phyloP scores from a whole-genome alignment of 192 early-diverging fungal species.

The Umbelopsis isabellina region DNA sequence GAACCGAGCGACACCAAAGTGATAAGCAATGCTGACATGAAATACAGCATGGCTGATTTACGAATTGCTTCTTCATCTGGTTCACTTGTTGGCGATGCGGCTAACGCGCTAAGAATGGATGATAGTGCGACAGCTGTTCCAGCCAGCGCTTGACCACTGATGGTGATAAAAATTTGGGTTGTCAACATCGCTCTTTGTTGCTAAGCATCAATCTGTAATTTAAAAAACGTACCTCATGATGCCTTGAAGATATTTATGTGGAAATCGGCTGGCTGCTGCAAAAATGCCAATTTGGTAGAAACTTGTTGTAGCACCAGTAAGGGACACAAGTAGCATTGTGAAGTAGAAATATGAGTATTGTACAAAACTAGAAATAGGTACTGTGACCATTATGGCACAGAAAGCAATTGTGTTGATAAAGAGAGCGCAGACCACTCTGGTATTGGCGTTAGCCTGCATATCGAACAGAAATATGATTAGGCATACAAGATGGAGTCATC shows the following conservation, averaged over 20 bases:
- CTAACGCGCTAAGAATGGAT: slow-evolving; percentile 63
- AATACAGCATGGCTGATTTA: slow-evolving; percentile 54
- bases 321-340: slow-evolving; percentile 55
- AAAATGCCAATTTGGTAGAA: slow-evolving; percentile 70
- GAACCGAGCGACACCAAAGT: slow-evolving; percentile 45
- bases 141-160: slow-evolving; percentile 62
- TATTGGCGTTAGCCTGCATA: slow-evolving; percentile 30
- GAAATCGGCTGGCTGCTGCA: slow-evolving; percentile 71
- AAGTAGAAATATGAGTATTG: slow-evolving; percentile 68
- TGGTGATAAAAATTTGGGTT: neutral
- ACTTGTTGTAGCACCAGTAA: slow-evolving; percentile 63
- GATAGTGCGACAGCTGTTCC: slow-evolving; percentile 68
- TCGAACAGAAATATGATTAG: no score
- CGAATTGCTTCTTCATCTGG: slow-evolving; percentile 13
- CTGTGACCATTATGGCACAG: slow-evolving; percentile 53
- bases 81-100: slow-evolving; percentile 31
- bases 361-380: slow-evolving; percentile 41
- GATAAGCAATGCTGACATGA: slow-evolving; percentile 48
- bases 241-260: slow-evolving; percentile 69
- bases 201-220: neutral
- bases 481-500: neutral
- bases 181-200: neutral
- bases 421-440: slow-evolving; percentile 41
- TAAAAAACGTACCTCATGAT: slow-evolving; percentile 62
- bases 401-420: slow-evolving; percentile 58